Conservation (phyloP, 352 stramenopile species). For the Pythium periplocum region DNA sequence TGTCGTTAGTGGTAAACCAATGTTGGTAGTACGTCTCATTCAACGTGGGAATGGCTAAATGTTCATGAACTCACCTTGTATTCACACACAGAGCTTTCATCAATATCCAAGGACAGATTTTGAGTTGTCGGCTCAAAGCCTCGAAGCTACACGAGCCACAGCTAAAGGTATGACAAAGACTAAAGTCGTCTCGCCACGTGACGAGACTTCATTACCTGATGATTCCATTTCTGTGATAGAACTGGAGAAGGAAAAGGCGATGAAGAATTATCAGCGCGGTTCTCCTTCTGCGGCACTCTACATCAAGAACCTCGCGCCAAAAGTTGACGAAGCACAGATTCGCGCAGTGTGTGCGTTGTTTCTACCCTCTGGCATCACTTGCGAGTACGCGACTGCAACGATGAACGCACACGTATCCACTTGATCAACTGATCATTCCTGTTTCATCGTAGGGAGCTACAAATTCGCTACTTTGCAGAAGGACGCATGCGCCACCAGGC, state of each 20-base stretch:
- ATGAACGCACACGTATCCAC: not conserved
- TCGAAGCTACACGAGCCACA: no score
- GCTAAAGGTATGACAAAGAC: not conserved
- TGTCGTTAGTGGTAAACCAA: no score
- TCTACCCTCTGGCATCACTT: conserved; percentile 1
- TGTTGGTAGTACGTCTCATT: no score
- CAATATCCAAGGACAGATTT: no score
- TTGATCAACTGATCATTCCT: conserved; percentile 1
- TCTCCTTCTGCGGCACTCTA: conserved; percentile 58
- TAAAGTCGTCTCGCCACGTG: not conserved
- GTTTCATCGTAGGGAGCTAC: conserved; percentile 25
- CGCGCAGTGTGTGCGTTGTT: conserved; percentile 3
- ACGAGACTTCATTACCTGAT: not conserved
- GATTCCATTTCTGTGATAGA: conserved; percentile 13
- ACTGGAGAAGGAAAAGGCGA: conserved; percentile 41
- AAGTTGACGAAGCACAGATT: conserved; percentile 22
- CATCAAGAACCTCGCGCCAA: conserved; percentile 76
- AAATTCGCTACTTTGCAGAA: conserved; percentile 68
- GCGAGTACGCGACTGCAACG: conserved; percentile 19
- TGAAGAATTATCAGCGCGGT: conserved; percentile 64
- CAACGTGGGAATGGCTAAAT: no score
- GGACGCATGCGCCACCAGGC: conserved; percentile 85
- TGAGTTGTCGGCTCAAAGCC: no score
- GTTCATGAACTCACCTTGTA: no score
- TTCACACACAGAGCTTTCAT: no score